Evolutionary conservation across 2,329 filamentous ascomycete species (phyloP).

Genomic region (Thermothelomyces thermophilus): DNA sequence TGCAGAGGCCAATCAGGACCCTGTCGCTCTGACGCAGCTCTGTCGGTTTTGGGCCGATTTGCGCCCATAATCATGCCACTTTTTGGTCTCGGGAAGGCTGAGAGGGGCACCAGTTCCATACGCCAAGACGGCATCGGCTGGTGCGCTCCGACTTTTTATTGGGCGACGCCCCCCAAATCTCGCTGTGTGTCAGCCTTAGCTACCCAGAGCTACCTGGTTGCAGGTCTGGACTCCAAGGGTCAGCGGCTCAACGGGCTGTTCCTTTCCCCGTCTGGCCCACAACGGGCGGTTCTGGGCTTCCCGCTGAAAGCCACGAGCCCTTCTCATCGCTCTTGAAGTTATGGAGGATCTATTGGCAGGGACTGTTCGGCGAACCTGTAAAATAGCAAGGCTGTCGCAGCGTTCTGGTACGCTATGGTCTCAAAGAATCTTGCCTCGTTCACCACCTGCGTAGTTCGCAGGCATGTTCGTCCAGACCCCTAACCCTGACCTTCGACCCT

Average conservation of each 20-base stretch:
- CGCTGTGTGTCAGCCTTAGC: conserved; percentile 22
- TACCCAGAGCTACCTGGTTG: neutral
- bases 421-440: no score
- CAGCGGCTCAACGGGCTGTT: neutral
- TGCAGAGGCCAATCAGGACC: conserved; percentile 20
- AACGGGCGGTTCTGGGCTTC: neutral
- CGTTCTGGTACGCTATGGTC: no score
- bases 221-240: conserved; percentile 6
- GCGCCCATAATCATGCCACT: conserved; percentile 26
- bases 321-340: no score
- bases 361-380: no score
- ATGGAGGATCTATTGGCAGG: no score
- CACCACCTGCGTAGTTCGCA: no score
- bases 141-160: conserved; percentile 5
- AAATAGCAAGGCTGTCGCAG: no score
- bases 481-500: no score
- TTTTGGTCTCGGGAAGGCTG: conserved; percentile 22
- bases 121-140: conserved; percentile 26
- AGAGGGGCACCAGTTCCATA: conserved; percentile 13
- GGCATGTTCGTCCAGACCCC: no score
- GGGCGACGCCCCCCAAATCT: neutral
- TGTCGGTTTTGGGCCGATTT: conserved; percentile 25
- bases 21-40: conserved; percentile 22
- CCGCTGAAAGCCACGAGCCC: neutral
- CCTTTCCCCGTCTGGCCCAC: neutral